Evolutionary conservation across 371 early-diverging fungal genomes (phyloP).

Genomic region (Syncephalastrum racemosum): DNA sequence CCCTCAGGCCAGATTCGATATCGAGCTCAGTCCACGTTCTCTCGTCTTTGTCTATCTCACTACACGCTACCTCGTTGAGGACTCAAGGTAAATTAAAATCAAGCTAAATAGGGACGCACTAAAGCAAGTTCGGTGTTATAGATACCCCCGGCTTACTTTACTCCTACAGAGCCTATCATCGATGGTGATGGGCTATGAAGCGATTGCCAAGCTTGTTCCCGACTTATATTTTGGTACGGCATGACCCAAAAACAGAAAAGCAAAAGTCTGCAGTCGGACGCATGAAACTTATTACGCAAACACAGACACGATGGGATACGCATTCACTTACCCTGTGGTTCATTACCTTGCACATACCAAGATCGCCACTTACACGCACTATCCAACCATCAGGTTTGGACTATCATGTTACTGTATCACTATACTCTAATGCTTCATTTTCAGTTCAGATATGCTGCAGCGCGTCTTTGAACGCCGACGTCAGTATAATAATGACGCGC

Average conservation of each 20-base stretch:
- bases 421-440: neutral
- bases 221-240: slow-evolving; percentile 80
- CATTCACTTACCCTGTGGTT: slow-evolving; percentile 89
- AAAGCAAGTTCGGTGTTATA: slow-evolving; percentile 17
- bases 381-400: slow-evolving; percentile 85
- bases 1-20: slow-evolving; percentile 54
- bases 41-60: slow-evolving; percentile 66
- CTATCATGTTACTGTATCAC: neutral
- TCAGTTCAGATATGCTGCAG: slow-evolving; percentile 92
- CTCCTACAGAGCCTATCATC: slow-evolving; percentile 88
- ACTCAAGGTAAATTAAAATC: slow-evolving; percentile 47
- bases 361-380: slow-evolving; percentile 92
- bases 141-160: slow-evolving; percentile 83
- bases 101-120: neutral
- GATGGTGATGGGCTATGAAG: slow-evolving; percentile 74
- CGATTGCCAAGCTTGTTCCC: slow-evolving; percentile 66
- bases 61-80: slow-evolving; percentile 70
- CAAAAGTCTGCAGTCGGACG: neutral
- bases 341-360: slow-evolving; percentile 57
- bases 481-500: slow-evolving; percentile 65
- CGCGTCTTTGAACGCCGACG: slow-evolving; percentile 70
- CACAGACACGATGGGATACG: slow-evolving; percentile 92
- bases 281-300: too few relatives aligned
- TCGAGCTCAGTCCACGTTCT: slow-evolving; percentile 56
- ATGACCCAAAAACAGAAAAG: neutral